Evolutionary conservation across 1,284 basidiomycete genomes (phyloP).

Genomic region (Heliocybe sulcata): DNA sequence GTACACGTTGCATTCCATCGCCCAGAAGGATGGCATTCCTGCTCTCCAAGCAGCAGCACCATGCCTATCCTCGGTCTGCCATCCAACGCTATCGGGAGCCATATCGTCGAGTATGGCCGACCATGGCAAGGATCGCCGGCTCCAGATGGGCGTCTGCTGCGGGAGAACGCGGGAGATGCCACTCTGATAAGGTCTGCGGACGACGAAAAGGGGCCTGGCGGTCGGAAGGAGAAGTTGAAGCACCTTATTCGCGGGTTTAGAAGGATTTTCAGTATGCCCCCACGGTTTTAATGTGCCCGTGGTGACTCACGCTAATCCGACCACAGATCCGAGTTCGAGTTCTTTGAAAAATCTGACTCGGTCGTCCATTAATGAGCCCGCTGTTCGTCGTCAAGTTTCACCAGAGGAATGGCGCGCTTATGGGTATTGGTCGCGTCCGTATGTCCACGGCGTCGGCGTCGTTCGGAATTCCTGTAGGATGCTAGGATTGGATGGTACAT

Average conservation of each 20-base stretch:
- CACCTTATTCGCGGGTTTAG: not conserved
- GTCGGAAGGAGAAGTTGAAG: not conserved
- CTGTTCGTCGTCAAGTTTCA: not conserved
- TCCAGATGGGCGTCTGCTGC: not conserved
- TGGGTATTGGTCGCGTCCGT: conserved; percentile 35
- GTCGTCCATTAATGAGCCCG: not conserved
- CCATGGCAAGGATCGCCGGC: not conserved
- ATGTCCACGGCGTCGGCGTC: conserved; percentile 24
- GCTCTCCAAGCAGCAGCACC: not conserved
- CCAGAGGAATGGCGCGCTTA: conserved; percentile 33
- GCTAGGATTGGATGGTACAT: not conserved
- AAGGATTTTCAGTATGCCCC: not conserved
- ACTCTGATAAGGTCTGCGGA: not conserved
- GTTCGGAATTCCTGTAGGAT: conserved; percentile 26
- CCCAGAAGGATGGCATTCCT: not conserved
- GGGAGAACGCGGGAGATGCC: not conserved
- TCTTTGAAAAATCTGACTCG: not conserved
- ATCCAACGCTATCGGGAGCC: not conserved
- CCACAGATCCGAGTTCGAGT: not conserved
- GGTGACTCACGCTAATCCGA: not conserved
- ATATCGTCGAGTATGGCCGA: not conserved
- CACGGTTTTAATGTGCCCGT: not conserved
- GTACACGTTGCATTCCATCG: not conserved
- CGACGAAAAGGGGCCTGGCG: not conserved
- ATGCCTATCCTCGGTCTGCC: not conserved